Evolutionary conservation across 176 grass and related monocot genomes (phyloP).

Genomic region (Triticum urartu): DNA sequence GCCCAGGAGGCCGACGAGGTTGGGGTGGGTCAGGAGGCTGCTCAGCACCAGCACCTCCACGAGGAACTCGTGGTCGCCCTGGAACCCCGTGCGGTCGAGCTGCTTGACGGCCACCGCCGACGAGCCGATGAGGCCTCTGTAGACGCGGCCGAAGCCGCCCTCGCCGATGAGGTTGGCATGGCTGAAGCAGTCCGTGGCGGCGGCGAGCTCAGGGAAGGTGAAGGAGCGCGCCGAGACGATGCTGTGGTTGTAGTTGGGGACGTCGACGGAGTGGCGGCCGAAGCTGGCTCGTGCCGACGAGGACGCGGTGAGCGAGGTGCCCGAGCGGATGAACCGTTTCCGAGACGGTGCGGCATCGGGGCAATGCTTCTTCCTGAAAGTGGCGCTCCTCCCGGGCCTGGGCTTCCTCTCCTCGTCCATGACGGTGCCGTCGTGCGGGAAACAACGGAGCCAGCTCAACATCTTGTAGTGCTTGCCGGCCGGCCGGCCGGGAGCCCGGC

Average conservation of each 20-base stretch:
- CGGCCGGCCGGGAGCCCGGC: conserved; percentile 15
- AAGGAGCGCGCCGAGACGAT: conserved; percentile 19
- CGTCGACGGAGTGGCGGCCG: not conserved
- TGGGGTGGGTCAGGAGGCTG: conserved; percentile 43
- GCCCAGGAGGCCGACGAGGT: conserved; percentile 36
- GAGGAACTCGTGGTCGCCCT: conserved; percentile 50
- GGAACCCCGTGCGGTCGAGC: conserved; percentile 31
- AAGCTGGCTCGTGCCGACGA: not conserved
- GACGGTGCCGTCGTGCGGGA: conserved; percentile 12
- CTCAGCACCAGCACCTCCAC: conserved; percentile 52
- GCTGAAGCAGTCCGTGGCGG: conserved; percentile 30
- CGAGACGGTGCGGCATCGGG: not conserved
- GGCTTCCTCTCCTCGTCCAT: conserved; percentile 13
- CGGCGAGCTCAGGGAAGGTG: conserved; percentile 33
- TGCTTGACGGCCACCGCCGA: conserved; percentile 40
- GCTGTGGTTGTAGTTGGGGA: not conserved
- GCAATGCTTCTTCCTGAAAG: conserved; percentile 20
- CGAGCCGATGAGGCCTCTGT: conserved; percentile 20
- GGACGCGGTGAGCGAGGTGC: not conserved
- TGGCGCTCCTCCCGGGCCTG: conserved; percentile 12
- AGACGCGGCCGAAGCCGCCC: conserved; percentile 47
- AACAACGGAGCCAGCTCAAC: conserved; percentile 17
- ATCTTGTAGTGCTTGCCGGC: not conserved
- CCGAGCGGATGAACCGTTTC: not conserved
- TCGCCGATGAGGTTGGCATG: conserved; percentile 32